Evolutionary conservation across 176 grass and related monocot genomes (phyloP).

Genomic region (Bonia amplexicaulis): DNA sequence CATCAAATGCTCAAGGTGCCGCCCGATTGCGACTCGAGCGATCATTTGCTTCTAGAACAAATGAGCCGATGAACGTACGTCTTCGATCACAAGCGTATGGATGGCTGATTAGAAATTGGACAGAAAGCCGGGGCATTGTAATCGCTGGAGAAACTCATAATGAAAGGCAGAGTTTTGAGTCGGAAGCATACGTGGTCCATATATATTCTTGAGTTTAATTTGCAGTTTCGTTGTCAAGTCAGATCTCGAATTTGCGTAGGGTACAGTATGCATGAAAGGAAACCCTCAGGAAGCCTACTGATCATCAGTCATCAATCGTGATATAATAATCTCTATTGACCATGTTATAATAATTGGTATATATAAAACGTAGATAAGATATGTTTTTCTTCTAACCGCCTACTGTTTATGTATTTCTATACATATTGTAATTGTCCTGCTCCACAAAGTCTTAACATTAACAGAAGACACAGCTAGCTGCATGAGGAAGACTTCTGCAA

Average conservation of each 20-base stretch:
- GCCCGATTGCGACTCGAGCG: background rate
- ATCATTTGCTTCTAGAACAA: background rate
- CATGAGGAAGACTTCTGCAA: background rate
- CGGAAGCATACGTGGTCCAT: no score
- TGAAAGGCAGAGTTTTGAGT: no score
- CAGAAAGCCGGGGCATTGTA: background rate
- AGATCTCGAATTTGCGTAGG: no score
- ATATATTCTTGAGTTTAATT: no score
- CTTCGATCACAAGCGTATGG: background rate
- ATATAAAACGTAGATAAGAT: background rate
- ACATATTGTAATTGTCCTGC: background rate
- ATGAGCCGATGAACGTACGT: background rate
- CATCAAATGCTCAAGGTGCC: background rate
- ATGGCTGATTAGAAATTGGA: background rate
- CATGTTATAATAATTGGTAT: background rate
- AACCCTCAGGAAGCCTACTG: no score
- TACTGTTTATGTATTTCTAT: background rate
- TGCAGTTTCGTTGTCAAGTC: no score
- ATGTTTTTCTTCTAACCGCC: background rate
- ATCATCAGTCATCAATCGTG: no score
- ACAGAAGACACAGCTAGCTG: background rate
- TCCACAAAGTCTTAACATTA: background rate
- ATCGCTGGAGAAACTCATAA: background rate
- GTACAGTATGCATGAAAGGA: no score
- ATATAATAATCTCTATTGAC: no score